phyloP scores from a whole-genome alignment of 176 grass and related monocot species.

The Triticum monococcum region DNA sequence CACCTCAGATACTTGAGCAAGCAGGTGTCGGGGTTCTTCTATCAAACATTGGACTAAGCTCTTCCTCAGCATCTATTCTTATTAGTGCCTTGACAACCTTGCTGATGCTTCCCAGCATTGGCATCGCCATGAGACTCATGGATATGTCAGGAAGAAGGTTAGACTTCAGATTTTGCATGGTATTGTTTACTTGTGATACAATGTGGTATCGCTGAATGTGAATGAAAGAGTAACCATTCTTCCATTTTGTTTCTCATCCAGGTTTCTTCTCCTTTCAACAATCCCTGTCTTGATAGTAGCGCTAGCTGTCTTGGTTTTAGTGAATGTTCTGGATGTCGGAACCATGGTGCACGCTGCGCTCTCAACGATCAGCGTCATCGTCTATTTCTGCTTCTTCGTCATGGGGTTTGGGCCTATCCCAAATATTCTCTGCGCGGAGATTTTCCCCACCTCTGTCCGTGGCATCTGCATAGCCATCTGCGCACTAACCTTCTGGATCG shows the following conservation, averaged over 20 bases:
- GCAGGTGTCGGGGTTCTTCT: slow-evolving; percentile 87
- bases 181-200: background rate
- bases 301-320: slow-evolving; percentile 66
- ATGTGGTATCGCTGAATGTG: background rate
- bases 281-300: slow-evolving; percentile 79
- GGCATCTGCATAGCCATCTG: slow-evolving; percentile 94
- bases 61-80: slow-evolving; percentile 84
- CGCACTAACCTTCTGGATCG: slow-evolving; percentile 70
- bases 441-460: slow-evolving; percentile 86
- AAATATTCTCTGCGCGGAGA: slow-evolving; percentile 94
- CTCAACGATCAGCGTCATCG: slow-evolving; percentile 70
- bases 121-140: slow-evolving; percentile 97
- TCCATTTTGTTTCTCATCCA: slow-evolving; percentile 30
- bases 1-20: slow-evolving; percentile 97
- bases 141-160: slow-evolving; percentile 98
- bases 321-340: slow-evolving; percentile 68
- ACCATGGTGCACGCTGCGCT: slow-evolving; percentile 72
- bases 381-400: slow-evolving; percentile 96
- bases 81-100: slow-evolving; percentile 93
- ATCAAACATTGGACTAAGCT: slow-evolving; percentile 73
- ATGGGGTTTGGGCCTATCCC: slow-evolving; percentile 93
- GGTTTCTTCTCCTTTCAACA: slow-evolving; percentile 87
- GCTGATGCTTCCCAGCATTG: slow-evolving; percentile 95
- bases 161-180: background rate
- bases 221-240: slow-evolving; percentile 18